phyloP scores from a whole-genome alignment of 169 alveolate species.

The Eimeria maxima region DNA sequence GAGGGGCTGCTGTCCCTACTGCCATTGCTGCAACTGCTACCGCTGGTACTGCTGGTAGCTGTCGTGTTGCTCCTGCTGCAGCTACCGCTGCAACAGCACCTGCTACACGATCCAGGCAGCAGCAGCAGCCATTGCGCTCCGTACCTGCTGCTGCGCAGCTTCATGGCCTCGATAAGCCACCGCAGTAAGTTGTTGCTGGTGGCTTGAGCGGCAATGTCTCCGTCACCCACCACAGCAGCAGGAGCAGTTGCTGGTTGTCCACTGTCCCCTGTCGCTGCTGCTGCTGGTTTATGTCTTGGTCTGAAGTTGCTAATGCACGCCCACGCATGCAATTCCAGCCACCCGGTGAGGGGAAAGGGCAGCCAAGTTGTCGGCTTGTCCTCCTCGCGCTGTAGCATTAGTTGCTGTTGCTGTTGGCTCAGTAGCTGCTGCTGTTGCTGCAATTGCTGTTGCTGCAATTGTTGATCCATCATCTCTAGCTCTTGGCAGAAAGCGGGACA shows the following conservation, averaged over 20 bases:
- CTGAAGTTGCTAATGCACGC: slow-evolving; percentile 68
- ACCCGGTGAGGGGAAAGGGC: slow-evolving; percentile 72
- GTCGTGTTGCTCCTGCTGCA: background rate
- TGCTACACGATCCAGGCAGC: slow-evolving; percentile 44
- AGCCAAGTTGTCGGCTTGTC: background rate
- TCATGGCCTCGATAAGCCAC: slow-evolving; percentile 56
- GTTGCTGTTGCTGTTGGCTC: background rate
- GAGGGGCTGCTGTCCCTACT: background rate
- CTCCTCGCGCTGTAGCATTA: slow-evolving; percentile 15
- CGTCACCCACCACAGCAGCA: slow-evolving; percentile 7
- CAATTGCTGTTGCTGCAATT: slow-evolving; percentile 20
- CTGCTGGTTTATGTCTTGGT: slow-evolving; percentile 25
- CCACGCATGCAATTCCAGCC: slow-evolving; percentile 82
- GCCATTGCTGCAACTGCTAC: background rate
- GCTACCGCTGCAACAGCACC: slow-evolving; percentile 64
- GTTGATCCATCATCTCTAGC: background rate
- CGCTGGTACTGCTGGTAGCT: background rate
- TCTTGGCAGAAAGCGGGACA: slow-evolving; percentile 7
- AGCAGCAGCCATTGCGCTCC: slow-evolving; percentile 46
- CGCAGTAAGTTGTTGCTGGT: slow-evolving; percentile 59
- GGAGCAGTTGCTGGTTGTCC: background rate
- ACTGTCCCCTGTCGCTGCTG: slow-evolving; percentile 12
- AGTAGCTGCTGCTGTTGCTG: too few relatives aligned
- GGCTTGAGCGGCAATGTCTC: slow-evolving; percentile 46
- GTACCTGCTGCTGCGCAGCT: slow-evolving; percentile 62